Evolutionary conservation across 2,329 filamentous ascomycete species (phyloP), one percentile per base, ranked within the genome.

Genomic region (Xylaria arbuscula): DNA sequence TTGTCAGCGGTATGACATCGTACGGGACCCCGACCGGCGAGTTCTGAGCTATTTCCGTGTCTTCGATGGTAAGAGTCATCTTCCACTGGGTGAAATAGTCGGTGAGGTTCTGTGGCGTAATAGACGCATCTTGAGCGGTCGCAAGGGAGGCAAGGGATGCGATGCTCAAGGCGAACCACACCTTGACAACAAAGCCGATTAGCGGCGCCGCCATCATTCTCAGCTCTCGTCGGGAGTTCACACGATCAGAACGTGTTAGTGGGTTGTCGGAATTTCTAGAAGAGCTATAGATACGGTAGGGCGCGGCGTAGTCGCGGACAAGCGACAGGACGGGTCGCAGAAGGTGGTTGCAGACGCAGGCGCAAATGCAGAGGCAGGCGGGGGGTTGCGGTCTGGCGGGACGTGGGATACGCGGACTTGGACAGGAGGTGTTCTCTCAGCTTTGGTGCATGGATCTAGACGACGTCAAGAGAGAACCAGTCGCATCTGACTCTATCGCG

Each of bases 161-260:
- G 47, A 79, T 67, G 51, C 73, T 76, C 58, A 78, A 70, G 64
- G 77, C 66, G 62, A 76, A 69, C 62, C 74, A 75, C 63, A 75
- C 78, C 79, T 81, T 82, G 59, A 48, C 69, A 66, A 72, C 64
- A 69, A 75, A 57, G 58, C 66, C 54, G 55, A 76, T 76, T 73
- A 80, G 77, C 77, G 76, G 81, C 78, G 77, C 80, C 78, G 77
- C 80, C 76, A 79, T 77, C 78, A 75, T 76, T 71, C 66, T 64
- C 61, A 69, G 69, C 62, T 66, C 56, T 24, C 58, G 66, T 62
- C 60, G 60, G 60, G 48, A 65, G 70, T 70, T 68, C 64, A 68
- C 72, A 71, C 71, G 66, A 71, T 72, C 67, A 53, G 67, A 70
- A 63, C 69, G 70, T 1, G 17, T 69, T 67, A 62, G 66, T 69